Base-by-base conservation (phyloP, 2,329 filamentous ascomycete genomes). In the Chrysoporthe deuterocubensis region DNA sequence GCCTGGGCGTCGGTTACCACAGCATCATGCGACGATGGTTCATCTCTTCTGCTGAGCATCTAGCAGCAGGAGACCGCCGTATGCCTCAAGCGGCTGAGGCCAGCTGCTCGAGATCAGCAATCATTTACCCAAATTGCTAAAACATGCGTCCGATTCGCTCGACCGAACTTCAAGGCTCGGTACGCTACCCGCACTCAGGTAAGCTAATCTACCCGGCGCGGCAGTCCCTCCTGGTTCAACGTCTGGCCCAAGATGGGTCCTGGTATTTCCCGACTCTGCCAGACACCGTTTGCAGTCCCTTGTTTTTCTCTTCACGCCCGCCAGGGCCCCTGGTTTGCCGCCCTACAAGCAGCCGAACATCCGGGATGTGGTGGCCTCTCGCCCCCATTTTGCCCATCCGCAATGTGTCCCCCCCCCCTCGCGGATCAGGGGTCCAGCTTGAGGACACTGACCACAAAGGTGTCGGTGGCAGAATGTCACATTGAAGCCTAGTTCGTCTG, bases 321-420 rank as follows among this genome's bases (percentile, higher is more conserved):
- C 32, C 62, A 54, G 13, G 46, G 57, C 34, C 14, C 21, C 37
- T 56, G 26, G 37, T 43, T 37, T 37, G 14, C 40, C 50, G 40
- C 21, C 43, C 18, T 21, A 16, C 46, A 52, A n/a, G 48, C 40
- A 56, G 50, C 40, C 40, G 48, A 34, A 34, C 21, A 61, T 43
- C 52, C 40, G 40, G 42, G 48, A 32, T n/a, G 43, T 14, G 46
- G n/a, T 43, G 14, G n/a, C 18, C 57, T 21, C 37, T 43, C 9
- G 48, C 43, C 42, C 13, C 40, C 42, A 56, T 65, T 68, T 62
- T 65, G 44, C 64, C 46, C 44, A 65, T 37, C 21, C 62, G 48
- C 21, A 6, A 37, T 8, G 18, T 43, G 40, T 40, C 4, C 37
- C 37, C 37, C 37, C 9, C 37, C 32, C 56, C n/a, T 52, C 16